Evolutionary conservation across 805 yeast species (phyloP).

Genomic region (Metschnikowia arizonensis): DNA sequence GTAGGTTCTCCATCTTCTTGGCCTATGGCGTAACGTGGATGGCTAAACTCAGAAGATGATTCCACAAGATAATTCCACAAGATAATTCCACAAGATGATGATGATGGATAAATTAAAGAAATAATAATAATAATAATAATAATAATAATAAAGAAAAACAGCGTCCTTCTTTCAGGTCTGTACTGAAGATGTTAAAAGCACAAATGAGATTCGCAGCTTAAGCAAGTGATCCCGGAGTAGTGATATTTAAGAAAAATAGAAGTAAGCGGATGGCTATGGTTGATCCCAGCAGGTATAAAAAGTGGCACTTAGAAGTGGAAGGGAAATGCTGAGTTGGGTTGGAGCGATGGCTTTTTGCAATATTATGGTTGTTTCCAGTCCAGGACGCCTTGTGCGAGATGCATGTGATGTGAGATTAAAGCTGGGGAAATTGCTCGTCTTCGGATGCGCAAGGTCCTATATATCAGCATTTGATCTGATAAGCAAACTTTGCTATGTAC

Average conservation of each 20-base stretch:
- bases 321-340: background rate
- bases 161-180: background rate
- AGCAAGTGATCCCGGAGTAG: background rate
- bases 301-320: background rate
- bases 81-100: too few relatives aligned
- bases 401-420: conserved; percentile 3
- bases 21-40: background rate
- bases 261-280: background rate
- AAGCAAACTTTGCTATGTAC: too few relatives aligned
- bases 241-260: background rate
- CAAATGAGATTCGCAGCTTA: conserved; percentile 5
- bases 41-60: background rate
- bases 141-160: too few relatives aligned
- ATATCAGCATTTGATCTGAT: too few relatives aligned
- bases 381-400: background rate
- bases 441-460: background rate
- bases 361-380: background rate
- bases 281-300: background rate
- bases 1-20: background rate
- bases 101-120: too few relatives aligned
- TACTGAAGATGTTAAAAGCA: background rate
- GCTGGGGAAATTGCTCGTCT: conserved; percentile 4
- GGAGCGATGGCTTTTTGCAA: background rate
- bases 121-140: too few relatives aligned
- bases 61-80: too few relatives aligned